Base-by-base conservation (phyloP, 164 flowering plant species). In the Liriodendron chinense region DNA sequence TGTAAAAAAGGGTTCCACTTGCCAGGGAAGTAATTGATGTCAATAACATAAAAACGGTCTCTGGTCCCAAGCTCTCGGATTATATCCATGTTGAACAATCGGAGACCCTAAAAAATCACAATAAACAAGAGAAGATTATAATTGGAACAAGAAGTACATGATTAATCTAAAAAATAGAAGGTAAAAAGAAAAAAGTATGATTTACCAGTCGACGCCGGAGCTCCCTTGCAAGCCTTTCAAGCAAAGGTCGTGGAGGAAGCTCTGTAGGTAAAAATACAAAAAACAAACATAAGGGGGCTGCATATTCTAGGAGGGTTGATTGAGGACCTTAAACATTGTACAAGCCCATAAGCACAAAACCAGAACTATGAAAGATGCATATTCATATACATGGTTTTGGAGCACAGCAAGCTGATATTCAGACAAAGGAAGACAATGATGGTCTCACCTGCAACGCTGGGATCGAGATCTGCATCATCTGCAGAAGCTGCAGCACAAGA, bases 401-500 rank as follows among this genome's bases (percentile, higher is more conserved):
- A 26, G 9, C 64, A 23, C 21, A 70, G 13, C 16, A 9, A 48
- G 73, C 6, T 10, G 20, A 53, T 53, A 53, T 14, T 61, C 20
- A n/a, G 49, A 21, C 9, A 70, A 50, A 10, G 34, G 7, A 75
- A 53, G 47, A 1, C 65, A 3, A 3, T 20, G 69, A 65, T 23
- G 57, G 79, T 24, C 89, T 84, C 69, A 96, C 99, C 99, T 75
- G 88, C 98, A 84, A 96, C 81, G 63, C 77, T 47, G 59, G 99
- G 98, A 66, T 94, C 98, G 65, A 96, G 80, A 83, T 94, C 98
- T 62, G 99, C 97, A 71, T 90, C 91, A 81, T 94, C 98, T 34
- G 98, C 98, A 73, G 97, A 91, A 66, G 98, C 97, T 18, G 97
- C 93, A 78, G 98, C 98, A 87, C 90, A 89, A 69, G 99, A 96